These are phyloP conservation scores for Rubroshorea leprosula DNA, from an alignment of 345 rosid species.

Conservation along the genomic window DNA sequence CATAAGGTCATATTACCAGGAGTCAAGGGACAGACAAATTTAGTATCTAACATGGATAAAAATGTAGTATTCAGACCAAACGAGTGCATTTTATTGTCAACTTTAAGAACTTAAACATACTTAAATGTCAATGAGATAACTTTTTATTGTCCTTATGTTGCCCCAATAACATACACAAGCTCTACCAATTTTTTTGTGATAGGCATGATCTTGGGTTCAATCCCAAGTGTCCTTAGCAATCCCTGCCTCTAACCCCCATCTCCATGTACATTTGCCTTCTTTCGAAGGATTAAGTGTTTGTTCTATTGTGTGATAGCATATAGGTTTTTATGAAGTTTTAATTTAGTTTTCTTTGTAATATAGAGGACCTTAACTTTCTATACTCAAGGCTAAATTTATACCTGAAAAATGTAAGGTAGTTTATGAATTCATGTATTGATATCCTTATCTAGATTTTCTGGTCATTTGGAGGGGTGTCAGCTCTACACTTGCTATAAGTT, in stretches of 20 bases:
- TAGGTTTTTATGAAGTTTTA: no score
- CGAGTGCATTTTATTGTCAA: background rate
- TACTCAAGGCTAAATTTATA: background rate
- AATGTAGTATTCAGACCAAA: background rate
- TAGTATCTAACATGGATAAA: background rate
- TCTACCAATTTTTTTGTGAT: background rate
- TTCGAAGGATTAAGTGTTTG: no score
- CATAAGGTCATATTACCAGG: conserved; percentile 3
- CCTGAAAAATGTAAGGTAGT: background rate
- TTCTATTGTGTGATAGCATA: no score
- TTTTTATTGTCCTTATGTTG: background rate
- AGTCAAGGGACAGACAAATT: conserved; percentile 1
- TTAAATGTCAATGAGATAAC: background rate
- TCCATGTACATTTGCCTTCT: no score
- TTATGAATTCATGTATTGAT: no score
- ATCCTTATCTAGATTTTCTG: background rate
- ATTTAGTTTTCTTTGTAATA: background rate
- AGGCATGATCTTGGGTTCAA: no score
- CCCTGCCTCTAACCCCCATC: no score
- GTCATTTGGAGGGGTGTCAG: background rate
- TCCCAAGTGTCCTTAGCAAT: no score
- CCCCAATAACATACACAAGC: no score
- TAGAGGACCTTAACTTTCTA: background rate
- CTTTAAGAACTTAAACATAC: background rate
- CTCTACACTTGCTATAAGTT: no score